Base-by-base conservation (phyloP, 2,329 filamentous ascomycete species). In the Colletotrichum simmondsii region DNA sequence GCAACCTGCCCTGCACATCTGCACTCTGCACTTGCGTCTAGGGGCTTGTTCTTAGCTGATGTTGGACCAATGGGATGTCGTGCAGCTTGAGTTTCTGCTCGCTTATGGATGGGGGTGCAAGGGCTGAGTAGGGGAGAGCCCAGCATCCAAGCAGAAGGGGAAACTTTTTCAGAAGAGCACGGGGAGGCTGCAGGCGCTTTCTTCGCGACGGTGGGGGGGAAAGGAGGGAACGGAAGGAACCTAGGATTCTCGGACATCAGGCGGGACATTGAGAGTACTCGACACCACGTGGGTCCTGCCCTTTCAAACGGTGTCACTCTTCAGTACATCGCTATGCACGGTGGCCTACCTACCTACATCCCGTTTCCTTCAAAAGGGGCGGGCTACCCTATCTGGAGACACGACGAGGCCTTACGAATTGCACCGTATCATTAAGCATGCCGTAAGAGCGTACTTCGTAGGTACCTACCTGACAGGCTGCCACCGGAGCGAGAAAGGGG, bases 181-280 rank as follows among this genome's bases (percentile, higher is more conserved):
- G 65, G 69, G 65, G 69, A 69, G 69, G 58, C 59, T 63, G 65
- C 69, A 67, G 56, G 65, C 59, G 69, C 54, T 49, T 71, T 63
- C 65, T 53, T 35, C 63, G 11, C 32, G 69, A 16, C 16, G 69
- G 65, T 63, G 69, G 69, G 58, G 37, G 37, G 37, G 32, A 35
- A 35, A 32, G 37, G 14, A 26, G 16, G 30, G 49, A 35, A 14
- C 37, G 28, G 57, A 53, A 35, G 19, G 52, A 49, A 35, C 32
- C 32, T 35, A 65, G 66, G 60, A 70, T 65, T 22, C 71, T 73
- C 22, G 60, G 61, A 70, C 61, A 65, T 73, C 71, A 65, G 61
- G 66, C 66, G 71, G 66, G 49, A 73, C 71, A 61, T 62, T 8
- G 35, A 22, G 49, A 61, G 49, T 73, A 73, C 71, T 56, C 37